Percentiles rank a stretch among this genome's conserved stretches.
These are phyloP conservation scores for Rhododendron williamsianum DNA, from an alignment of 148 eudicot genomes.

Conservation along the genomic window DNA sequence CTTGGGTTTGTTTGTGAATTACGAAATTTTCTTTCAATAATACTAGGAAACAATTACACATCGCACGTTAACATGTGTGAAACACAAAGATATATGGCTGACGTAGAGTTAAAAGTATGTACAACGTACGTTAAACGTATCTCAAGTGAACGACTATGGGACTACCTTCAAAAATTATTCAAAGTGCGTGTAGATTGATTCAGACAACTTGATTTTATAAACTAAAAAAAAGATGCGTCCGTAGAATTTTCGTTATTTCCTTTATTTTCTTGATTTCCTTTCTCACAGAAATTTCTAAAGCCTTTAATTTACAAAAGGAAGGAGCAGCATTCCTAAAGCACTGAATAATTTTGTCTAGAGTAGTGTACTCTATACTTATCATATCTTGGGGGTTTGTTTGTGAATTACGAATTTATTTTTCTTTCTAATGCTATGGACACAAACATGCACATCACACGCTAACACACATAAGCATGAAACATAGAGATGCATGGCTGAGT, in stretches of 20 bases:
- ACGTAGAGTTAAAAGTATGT: too few species aligned
- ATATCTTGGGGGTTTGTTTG: not conserved
- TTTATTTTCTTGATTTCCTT: not conserved
- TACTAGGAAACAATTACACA: too few species aligned
- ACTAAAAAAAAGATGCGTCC: too few species aligned
- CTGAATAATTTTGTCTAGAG: not conserved
- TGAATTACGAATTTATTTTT: not conserved
- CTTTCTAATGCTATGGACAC: not conserved
- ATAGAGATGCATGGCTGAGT: too few species aligned
- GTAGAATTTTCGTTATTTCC: too few species aligned
- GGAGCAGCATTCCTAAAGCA: not conserved
- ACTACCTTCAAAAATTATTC: too few species aligned
- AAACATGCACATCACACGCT: not conserved
- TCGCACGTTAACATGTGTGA: too few species aligned
- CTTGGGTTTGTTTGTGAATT: too few species aligned
- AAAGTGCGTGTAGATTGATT: not conserved
- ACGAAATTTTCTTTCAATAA: not conserved
- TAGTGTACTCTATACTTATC: not conserved
- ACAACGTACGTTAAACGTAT: too few species aligned
- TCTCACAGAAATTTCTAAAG: not conserved
- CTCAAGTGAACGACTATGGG: too few species aligned
- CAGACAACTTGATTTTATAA: not conserved
- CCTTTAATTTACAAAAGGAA: not conserved
- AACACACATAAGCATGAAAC: not conserved
- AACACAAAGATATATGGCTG: too few species aligned